Evolutionary conservation across 768 basidiomycete species (phyloP).

Genomic region (Podaxis sp.): DNA sequence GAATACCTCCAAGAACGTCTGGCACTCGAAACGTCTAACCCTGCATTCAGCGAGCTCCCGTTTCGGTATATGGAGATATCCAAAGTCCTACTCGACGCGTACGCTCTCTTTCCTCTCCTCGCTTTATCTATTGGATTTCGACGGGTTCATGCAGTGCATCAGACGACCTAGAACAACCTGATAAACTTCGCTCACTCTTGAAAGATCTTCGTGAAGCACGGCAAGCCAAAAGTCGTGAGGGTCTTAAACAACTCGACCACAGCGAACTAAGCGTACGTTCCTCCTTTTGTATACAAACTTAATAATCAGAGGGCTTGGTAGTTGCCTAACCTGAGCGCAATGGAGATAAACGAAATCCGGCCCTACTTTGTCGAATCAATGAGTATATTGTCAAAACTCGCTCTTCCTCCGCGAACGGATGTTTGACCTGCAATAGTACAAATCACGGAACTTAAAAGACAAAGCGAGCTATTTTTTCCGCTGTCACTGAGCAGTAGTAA

Average conservation of each 20-base stretch:
- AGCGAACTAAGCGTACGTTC: slow-evolving; percentile 70
- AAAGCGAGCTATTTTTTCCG: too few species aligned
- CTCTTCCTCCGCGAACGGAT: slow-evolving; percentile 9
- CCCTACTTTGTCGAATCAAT: slow-evolving; percentile 86
- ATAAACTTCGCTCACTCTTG: slow-evolving; percentile 77
- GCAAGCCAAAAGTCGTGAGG: slow-evolving; percentile 89
- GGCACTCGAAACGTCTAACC: slow-evolving; percentile 65
- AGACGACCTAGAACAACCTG: slow-evolving; percentile 84
- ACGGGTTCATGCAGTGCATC: slow-evolving; percentile 54
- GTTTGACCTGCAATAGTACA: background rate
- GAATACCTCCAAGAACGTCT: slow-evolving; percentile 80
- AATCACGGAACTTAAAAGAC: background rate
- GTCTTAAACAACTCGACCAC: slow-evolving; percentile 75
- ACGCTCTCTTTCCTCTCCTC: slow-evolving; percentile 23
- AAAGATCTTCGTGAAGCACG: slow-evolving; percentile 96
- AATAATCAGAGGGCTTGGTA: slow-evolving; percentile 23
- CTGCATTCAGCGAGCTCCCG: slow-evolving; percentile 75
- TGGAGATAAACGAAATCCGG: slow-evolving; percentile 94
- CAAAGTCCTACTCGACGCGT: slow-evolving; percentile 93
- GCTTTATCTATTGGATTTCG: background rate
- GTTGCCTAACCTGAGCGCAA: slow-evolving; percentile 81
- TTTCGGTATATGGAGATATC: slow-evolving; percentile 88
- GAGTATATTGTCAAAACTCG: slow-evolving; percentile 62
- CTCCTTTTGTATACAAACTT: background rate
- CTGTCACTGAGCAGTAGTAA: background rate